These are phyloP conservation scores for Kwoniella sp. DNA, from an alignment of 768 basidiomycete species.

Conservation along the genomic window DNA sequence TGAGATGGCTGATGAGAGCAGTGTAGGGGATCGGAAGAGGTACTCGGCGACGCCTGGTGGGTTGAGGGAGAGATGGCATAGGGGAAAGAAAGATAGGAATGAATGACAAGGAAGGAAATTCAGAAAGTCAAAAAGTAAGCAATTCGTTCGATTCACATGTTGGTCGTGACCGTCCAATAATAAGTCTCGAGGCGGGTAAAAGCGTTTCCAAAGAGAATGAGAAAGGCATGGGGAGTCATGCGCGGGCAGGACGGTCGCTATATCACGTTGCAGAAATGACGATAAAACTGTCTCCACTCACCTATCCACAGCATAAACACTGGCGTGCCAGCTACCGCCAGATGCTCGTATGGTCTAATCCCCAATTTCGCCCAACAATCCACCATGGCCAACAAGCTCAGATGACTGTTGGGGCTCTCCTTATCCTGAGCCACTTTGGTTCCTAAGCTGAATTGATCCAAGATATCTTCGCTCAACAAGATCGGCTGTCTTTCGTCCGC, in stretches of 20 bases:
- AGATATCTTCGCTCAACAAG: constrained; percentile 76
- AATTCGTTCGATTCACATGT: too few relatives aligned
- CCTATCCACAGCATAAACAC: constrained; percentile 93
- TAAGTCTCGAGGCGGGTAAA: too few relatives aligned
- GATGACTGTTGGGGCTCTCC: constrained; percentile 73
- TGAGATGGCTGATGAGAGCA: constrained; percentile 70
- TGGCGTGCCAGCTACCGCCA: constrained; percentile 90
- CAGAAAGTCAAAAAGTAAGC: too few relatives aligned
- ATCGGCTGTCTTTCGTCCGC: constrained; percentile 61
- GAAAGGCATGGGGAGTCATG: too few relatives aligned
- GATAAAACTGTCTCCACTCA: too few relatives aligned
- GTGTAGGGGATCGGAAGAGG: constrained; percentile 71
- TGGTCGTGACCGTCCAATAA: too few relatives aligned
- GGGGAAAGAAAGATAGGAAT: too few relatives aligned
- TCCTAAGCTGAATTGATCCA: constrained; percentile 81
- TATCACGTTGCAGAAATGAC: too few relatives aligned
- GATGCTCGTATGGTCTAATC: constrained; percentile 86
- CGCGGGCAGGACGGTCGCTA: too few relatives aligned
- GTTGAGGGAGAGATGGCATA: not conserved
- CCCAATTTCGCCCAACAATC: constrained; percentile 90
- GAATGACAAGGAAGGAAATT: too few relatives aligned
- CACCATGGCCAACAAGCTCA: constrained; percentile 94
- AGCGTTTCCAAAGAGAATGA: too few relatives aligned
- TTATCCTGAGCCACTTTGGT: not conserved
- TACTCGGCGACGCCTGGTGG: constrained; percentile 78